phyloP scores from a whole-genome alignment of 2,329 filamentous ascomycete genomes.

The Orbilia blumenaviensis region DNA sequence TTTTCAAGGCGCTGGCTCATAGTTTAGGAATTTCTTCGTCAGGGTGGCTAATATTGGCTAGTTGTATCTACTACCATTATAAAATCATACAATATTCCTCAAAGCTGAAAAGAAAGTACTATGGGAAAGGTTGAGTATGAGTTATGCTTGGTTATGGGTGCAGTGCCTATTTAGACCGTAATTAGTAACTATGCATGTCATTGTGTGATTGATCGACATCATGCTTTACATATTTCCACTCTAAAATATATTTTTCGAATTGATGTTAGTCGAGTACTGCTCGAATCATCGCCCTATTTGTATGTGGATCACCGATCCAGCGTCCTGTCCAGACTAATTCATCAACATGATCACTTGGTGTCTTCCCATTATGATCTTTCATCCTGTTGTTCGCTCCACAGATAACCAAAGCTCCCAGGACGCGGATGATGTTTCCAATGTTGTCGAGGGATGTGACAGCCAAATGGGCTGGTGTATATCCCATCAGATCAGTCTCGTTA shows the following conservation, averaged over 20 bases:
- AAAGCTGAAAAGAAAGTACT: too few relatives aligned
- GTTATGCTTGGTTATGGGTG: too few relatives aligned
- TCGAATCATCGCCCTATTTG: neutral
- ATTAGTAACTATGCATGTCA: too few relatives aligned
- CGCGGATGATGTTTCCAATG: neutral
- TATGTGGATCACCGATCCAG: neutral
- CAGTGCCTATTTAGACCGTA: too few relatives aligned
- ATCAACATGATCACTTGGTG: neutral
- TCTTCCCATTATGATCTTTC: neutral
- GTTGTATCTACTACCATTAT: too few relatives aligned
- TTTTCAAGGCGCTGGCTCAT: too few relatives aligned
- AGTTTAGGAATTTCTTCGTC: too few relatives aligned
- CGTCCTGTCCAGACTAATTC: neutral
- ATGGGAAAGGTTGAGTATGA: too few relatives aligned
- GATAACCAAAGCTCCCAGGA: neutral
- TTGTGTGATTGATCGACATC: too few relatives aligned
- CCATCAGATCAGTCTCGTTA: conserved; percentile 4
- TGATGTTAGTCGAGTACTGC: neutral
- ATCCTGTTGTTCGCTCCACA: neutral
- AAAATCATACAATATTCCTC: too few relatives aligned
- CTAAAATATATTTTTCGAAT: neutral
- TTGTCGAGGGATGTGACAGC: neutral
- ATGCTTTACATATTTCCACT: neutral
- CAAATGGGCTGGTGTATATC: conserved; percentile 17
- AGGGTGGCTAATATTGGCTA: too few relatives aligned